A percentile compares a stretch with the other conserved stretches of the same genome.
Conservation (phyloP, 2,329 filamentous ascomycete genomes). For the Fusarium sp. region DNA sequence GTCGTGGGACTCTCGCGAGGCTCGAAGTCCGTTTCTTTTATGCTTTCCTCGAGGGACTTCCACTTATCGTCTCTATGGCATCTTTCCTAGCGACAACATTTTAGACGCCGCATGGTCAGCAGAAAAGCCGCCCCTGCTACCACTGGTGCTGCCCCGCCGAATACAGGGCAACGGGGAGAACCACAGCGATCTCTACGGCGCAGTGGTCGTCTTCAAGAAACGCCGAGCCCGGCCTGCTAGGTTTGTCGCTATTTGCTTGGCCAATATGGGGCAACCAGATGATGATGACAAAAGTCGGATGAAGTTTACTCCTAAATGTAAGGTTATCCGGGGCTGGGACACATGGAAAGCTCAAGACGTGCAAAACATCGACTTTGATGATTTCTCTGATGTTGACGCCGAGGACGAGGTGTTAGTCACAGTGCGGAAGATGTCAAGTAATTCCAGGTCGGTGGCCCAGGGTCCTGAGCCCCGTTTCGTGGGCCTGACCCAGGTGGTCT, state of each 20-base stretch:
- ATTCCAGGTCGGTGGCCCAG: neutral
- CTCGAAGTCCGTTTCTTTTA: neutral
- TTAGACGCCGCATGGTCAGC: neutral
- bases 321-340: neutral
- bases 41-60: neutral
- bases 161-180: neutral
- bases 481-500: neutral
- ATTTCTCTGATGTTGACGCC: neutral
- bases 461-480: neutral
- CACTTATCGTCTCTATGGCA: neutral
- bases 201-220: neutral
- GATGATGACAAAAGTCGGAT: neutral
- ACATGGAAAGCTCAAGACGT: neutral
- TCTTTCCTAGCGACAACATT: neutral
- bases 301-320: neutral
- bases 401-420: neutral
- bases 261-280: neutral
- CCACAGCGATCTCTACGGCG: neutral
- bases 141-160: neutral
- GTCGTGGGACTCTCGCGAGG: neutral
- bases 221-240: neutral
- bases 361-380: neutral
- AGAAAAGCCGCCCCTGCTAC: neutral
- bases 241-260: neutral
- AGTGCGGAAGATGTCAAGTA: neutral